Conservation (phyloP, 176 grass and related monocot species). For the Lolium perenne region DNA sequence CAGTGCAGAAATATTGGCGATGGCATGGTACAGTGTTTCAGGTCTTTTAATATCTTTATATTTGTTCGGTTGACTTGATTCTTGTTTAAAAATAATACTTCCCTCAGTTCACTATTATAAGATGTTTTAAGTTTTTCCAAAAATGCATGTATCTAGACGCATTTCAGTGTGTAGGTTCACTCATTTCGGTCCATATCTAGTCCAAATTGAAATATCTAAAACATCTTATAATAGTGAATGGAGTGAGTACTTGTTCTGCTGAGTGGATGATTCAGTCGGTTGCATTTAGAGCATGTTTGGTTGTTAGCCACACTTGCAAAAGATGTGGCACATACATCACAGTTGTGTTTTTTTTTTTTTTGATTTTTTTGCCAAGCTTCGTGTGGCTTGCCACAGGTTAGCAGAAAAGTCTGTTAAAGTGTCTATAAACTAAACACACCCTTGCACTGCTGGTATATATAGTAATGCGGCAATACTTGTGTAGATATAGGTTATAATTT, state of each 20-base stretch:
- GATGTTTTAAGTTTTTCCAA: too few species aligned
- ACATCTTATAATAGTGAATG: too few species aligned
- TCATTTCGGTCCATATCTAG: too few species aligned
- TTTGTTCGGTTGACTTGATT: constrained; percentile 2
- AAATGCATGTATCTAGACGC: too few species aligned
- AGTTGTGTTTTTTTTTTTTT: too few species aligned
- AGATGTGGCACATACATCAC: not conserved
- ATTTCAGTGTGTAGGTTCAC: too few species aligned
- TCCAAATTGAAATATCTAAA: too few species aligned
- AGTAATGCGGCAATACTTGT: not conserved
- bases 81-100: constrained; percentile 2
- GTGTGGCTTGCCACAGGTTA: not conserved
- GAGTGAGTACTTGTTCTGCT: not conserved
- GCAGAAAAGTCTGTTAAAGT: not conserved
- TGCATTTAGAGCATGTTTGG: not conserved
- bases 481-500: constrained; percentile 19
- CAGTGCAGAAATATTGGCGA: not conserved
- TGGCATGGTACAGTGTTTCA: not conserved
- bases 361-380: not conserved
- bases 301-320: not conserved
- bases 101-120: too few species aligned
- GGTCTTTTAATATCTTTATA: not conserved
- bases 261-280: not conserved
- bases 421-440: not conserved
- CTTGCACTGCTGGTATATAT: not conserved